These are phyloP conservation scores for Echinochloa phyllopogon DNA, from an alignment of 176 grass and related monocot genomes.

Conservation along the genomic window DNA sequence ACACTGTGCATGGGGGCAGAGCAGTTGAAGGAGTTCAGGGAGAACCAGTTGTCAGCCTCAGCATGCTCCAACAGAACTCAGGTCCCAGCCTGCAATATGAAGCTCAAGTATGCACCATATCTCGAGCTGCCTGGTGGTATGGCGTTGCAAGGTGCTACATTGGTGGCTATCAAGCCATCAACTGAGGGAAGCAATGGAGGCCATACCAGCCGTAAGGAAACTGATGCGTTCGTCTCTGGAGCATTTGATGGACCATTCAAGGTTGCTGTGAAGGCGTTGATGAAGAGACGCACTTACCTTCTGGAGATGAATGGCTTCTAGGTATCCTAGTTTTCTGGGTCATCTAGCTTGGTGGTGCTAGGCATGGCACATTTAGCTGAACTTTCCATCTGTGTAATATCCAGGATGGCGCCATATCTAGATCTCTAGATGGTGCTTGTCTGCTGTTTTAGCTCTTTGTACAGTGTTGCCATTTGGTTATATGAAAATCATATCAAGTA, in stretches of 20 bases:
- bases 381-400: constrained; percentile 42
- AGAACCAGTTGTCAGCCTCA: constrained; percentile 70
- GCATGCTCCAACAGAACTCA: constrained; percentile 90
- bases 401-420: constrained; percentile 11
- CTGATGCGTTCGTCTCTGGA: constrained; percentile 63
- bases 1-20: constrained; percentile 75
- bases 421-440: constrained; percentile 41
- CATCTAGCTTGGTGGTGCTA: constrained; percentile 31
- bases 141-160: constrained; percentile 78
- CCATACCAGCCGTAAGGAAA: constrained; percentile 60
- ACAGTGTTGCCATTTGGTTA: constrained; percentile 56
- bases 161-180: constrained; percentile 82
- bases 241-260: constrained; percentile 80
- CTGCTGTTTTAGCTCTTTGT: constrained; percentile 52
- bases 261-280: constrained; percentile 71
- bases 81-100: constrained; percentile 94
- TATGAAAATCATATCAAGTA: constrained; percentile 46
- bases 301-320: constrained; percentile 97
- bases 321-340: constrained; percentile 2
- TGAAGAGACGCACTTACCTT: constrained; percentile 88
- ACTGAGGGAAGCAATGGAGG: constrained; percentile 62
- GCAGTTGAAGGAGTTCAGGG: constrained; percentile 92
- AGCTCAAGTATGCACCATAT: constrained; percentile 83
- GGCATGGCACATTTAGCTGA: constrained; percentile 28
- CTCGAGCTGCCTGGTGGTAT: constrained; percentile 77